phyloP scores from a whole-genome alignment of 495 filamentous ascomycete species.

The Neurospora tetrasperma region DNA sequence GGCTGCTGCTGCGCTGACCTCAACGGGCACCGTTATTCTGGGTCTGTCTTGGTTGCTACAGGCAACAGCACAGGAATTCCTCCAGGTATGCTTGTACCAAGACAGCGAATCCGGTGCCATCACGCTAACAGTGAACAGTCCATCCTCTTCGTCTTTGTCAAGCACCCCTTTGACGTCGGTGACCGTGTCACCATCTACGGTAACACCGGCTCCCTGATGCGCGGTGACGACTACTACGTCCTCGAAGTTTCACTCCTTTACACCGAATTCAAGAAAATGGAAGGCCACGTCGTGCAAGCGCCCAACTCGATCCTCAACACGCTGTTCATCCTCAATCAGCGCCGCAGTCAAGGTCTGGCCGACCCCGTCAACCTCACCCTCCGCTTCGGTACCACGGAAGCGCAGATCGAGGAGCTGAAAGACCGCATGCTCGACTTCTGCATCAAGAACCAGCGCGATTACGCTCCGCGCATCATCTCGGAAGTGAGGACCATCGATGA shows the following conservation, averaged over 20 bases:
- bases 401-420: conserved; percentile 78
- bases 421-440: conserved; percentile 80
- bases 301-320: conserved; percentile 90
- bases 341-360: conserved; percentile 77
- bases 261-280: conserved; percentile 97
- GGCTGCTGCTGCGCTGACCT: conserved; percentile 72
- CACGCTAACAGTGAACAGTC: conserved; percentile 28
- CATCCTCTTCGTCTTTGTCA: conserved; percentile 91
- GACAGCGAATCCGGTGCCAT: no score
- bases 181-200: conserved; percentile 89
- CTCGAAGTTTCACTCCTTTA: conserved; percentile 91
- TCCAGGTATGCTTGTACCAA: conserved; percentile 27
- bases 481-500: conserved; percentile 59
- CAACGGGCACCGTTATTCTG: conserved; percentile 73
- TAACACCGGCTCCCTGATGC: conserved; percentile 65
- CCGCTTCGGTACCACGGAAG: conserved; percentile 80
- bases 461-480: conserved; percentile 80
- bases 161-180: conserved; percentile 95
- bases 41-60: conserved; percentile 89
- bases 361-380: conserved; percentile 77
- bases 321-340: conserved; percentile 90
- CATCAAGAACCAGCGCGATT: conserved; percentile 78
- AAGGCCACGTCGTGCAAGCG: conserved; percentile 90
- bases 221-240: conserved; percentile 90
- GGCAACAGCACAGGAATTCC: conserved; percentile 86